These are phyloP conservation scores for Mycena indigotica DNA, from an alignment of 768 basidiomycete genomes.

Conservation along the genomic window DNA sequence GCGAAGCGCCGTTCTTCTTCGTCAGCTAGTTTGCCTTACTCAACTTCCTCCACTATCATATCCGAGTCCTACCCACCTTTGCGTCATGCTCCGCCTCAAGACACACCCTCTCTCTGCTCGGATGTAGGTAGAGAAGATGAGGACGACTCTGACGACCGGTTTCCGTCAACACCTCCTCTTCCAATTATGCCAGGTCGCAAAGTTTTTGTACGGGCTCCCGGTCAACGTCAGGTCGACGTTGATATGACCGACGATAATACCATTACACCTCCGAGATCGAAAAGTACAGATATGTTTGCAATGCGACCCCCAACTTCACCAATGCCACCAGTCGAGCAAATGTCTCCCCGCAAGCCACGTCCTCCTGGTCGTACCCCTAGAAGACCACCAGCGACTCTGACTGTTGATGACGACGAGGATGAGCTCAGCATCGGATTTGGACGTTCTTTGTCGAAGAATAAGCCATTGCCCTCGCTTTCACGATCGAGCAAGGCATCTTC, in stretches of 20 bases:
- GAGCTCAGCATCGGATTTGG: constrained; percentile 20
- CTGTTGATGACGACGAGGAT: constrained; percentile 30
- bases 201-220: constrained; percentile 13
- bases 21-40: constrained; percentile 12
- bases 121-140: constrained; percentile 65
- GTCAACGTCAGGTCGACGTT: constrained; percentile 37
- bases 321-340: constrained; percentile 49
- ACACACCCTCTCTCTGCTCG: constrained; percentile 73
- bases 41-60: constrained; percentile 16
- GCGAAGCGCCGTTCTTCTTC: constrained; percentile 21
- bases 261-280: constrained; percentile 24
- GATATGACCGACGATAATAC: constrained; percentile 33
- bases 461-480: constrained; percentile 6
- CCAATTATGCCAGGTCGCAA: constrained; percentile 14
- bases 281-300: constrained; percentile 48
- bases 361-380: constrained; percentile 57
- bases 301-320: constrained; percentile 69
- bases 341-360: constrained; percentile 54
- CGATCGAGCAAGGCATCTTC: constrained; percentile 13
- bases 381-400: constrained; percentile 29
- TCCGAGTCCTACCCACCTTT: constrained; percentile 25
- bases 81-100: constrained; percentile 15
- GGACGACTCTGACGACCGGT: constrained; percentile 49
- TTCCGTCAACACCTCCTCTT: constrained; percentile 54
- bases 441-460: neutral